phyloP scores from a whole-genome alignment of 306 rosid species.

The Prunus persica region Prunus_persica_NCBIv2 NC_034014.1:22651501-22652000 shows the following conservation, averaged over 20 bases:
- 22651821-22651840: neutral
- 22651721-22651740: constrained; percentile 96
- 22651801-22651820: neutral
- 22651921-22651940: neutral
- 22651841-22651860: neutral
- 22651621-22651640: constrained; percentile 94
- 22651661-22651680: constrained; percentile 98
- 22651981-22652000: neutral
- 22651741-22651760: neutral
- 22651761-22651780: neutral
- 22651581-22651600: no score
- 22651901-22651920: neutral
- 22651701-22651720: constrained; percentile 92
- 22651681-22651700: constrained; percentile 98
- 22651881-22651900: neutral
- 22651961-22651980: neutral
- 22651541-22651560: neutral
- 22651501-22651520: neutral
- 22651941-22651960: neutral
- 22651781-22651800: neutral
- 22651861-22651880: neutral
- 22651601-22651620: constrained; percentile 86
- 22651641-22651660: constrained; percentile 61
- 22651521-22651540: neutral
- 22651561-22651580: neutral